phyloP scores from a whole-genome alignment of 768 basidiomycete species.

The Nidularia pulvinata region DNA sequence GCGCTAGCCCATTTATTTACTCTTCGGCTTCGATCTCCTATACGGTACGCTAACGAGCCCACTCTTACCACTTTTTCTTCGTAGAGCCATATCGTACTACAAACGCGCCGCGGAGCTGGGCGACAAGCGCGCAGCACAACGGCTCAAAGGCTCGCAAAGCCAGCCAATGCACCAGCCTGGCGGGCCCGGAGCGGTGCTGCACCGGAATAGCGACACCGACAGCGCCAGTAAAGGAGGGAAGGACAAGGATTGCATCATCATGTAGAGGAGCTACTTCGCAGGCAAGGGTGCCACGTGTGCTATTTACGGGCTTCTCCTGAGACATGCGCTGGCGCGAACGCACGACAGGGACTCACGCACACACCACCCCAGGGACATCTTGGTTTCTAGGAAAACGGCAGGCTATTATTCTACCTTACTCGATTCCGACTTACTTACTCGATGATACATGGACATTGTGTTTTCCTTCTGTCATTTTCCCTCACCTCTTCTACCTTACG shows the following conservation, averaged over 20 bases:
- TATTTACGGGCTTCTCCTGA: too few species aligned
- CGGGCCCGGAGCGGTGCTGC: conserved; percentile 60
- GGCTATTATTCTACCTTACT: not conserved
- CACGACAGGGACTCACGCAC: too few species aligned
- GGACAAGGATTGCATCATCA: conserved; percentile 86
- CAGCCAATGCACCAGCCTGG: conserved; percentile 57
- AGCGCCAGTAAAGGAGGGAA: conserved; percentile 50
- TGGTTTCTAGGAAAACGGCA: not conserved
- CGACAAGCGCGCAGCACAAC: conserved; percentile 90
- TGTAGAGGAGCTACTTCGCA: conserved; percentile 41
- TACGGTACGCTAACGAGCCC: not conserved
- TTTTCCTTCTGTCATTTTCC: not conserved
- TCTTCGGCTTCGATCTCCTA: not conserved
- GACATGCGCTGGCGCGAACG: too few species aligned
- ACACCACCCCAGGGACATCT: too few species aligned
- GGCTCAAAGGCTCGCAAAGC: conserved; percentile 64
- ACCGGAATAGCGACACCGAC: conserved; percentile 45
- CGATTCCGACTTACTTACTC: not conserved
- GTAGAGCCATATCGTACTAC: conserved; percentile 79
- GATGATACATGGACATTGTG: not conserved
- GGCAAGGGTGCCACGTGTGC: not conserved
- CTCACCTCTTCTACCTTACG: not conserved
- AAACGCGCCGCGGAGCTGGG: conserved; percentile 89
- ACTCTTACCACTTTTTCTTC: not conserved
- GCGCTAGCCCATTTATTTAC: not conserved